Conservation (phyloP, 2,329 filamentous ascomycete species). For the Xylariaceae sp. region DNA sequence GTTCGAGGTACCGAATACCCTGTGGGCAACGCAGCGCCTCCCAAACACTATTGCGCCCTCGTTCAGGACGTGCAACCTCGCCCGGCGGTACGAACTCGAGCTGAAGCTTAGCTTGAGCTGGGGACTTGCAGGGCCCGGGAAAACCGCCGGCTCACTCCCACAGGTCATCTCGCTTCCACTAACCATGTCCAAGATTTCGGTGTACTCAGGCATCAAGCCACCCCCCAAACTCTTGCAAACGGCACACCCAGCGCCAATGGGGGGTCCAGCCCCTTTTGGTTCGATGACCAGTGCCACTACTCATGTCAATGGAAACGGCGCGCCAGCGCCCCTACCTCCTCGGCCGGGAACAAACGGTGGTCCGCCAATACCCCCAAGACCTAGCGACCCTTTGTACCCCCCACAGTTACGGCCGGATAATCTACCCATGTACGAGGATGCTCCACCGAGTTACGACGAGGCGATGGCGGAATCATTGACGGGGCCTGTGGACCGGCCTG, state of each 20-base stretch:
- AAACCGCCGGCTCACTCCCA: conserved; percentile 34
- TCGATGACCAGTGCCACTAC: conserved; percentile 19
- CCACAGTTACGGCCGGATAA: conserved; percentile 48
- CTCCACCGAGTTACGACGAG: conserved; percentile 93
- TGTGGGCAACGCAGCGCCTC: conserved; percentile 68
- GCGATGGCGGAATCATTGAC: conserved; percentile 72
- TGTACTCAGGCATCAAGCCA: conserved; percentile 84
- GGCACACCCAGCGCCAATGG: conserved; percentile 18
- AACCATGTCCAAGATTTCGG: conserved; percentile 64
- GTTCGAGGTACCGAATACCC: conserved; percentile 57
- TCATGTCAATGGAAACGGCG: conserved; percentile 1
- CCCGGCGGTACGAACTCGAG: conserved; percentile 76
- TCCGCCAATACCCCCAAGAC: conserved; percentile 20
- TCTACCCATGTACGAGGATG: conserved; percentile 56
- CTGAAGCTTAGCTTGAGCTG: conserved; percentile 72
- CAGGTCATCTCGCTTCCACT: conserved; percentile 76
- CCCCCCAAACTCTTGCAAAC: conserved; percentile 65
- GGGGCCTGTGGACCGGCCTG: conserved; percentile 59
- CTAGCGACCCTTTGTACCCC: conserved; percentile 50
- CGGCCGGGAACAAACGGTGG: conserved; percentile 27
- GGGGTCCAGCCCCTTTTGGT: conserved; percentile 25
- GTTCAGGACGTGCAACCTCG: conserved; percentile 85
- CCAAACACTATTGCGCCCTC: conserved; percentile 83
- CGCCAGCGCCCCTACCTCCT: conserved; percentile 35
- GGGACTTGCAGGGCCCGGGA: conserved; percentile 37